Evolutionary conservation across 208 protist genomes (phyloP), one percentile per base, ranked within the genome.

Genomic region (Leishmania aethiopica): DNA sequence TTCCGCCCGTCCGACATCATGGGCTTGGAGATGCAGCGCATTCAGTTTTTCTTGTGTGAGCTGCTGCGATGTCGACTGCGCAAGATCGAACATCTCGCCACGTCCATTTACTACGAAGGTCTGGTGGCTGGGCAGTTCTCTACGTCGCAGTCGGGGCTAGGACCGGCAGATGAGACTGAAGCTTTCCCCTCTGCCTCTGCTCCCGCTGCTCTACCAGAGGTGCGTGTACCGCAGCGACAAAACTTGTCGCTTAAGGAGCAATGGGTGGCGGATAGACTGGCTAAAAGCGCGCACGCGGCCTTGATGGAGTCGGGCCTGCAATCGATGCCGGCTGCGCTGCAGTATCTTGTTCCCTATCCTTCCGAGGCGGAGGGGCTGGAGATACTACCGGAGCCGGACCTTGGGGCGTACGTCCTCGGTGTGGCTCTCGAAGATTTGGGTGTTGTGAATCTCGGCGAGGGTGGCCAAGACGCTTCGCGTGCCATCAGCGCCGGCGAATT

Each of bases 1-100:
- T 96, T 97, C 70, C 85, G 88, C 59, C 92, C 92, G 1, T 96
- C 93, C 1, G 93, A 96, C 78, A 92, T 97, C 35, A 91, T 96
- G 81, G 55, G 75, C 3, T 77, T 96, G 25, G 92, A 96, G 84
- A 82, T 94, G 77, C 93, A 97, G 81, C 93, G 95, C 25, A 78
- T 90, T 28, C 89, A 94, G 73, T 97, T 97, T 72, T 96, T 96
- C 78, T 82, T 97, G 15, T 91, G 83, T 35, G 93, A 97, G 82
- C 81, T 97, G 67, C 88, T 96, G 59, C 93, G 95, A 25, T 93
- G 91, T 45, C 92, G 95, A 7, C 74, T 97, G 76, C 90, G 88
- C 55, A 97, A 97, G 80, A 96, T 97, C 79, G 91, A 96, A 67
- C 72, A 81, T 17, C 89, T 97, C 4, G 86, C 89, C 59, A 79